Conservation (phyloP, 176 grass and related monocot species). For the Rhynchospora pubera region DNA sequence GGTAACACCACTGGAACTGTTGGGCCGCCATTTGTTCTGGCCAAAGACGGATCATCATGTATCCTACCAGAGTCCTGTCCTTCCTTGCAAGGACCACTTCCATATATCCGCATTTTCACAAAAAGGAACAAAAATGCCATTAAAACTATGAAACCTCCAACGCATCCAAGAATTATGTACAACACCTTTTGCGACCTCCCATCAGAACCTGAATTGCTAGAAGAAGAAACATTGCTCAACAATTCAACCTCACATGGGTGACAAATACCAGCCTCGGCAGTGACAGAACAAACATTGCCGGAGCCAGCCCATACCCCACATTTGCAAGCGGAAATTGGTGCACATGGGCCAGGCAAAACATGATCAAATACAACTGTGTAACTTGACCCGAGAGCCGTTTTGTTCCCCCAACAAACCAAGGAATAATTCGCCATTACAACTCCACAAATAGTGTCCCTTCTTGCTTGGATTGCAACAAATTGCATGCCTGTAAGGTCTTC, state of each 20-base stretch:
- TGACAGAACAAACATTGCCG: constrained; percentile 23
- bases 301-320: constrained; percentile 78
- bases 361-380: constrained; percentile 40
- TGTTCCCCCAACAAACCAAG: constrained; percentile 68
- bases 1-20: neutral
- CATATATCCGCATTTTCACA: constrained; percentile 7
- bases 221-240: constrained; percentile 11
- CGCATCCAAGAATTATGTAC: constrained; percentile 22
- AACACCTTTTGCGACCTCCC: neutral
- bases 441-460: constrained; percentile 54
- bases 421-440: constrained; percentile 76
- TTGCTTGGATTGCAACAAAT: constrained; percentile 70
- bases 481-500: constrained; percentile 17
- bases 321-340: constrained; percentile 28
- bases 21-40: neutral
- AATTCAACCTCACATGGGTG: constrained; percentile 40
- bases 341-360: constrained; percentile 65
- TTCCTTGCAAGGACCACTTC: neutral
- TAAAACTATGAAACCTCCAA: constrained; percentile 13
- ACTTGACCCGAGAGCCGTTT: constrained; percentile 2
- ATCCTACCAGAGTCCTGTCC: constrained; percentile 40
- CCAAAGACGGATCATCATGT: constrained; percentile 30
- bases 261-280: constrained; percentile 34
- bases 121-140: neutral
- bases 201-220: neutral